A percentile compares a stretch with the other conserved stretches of the same genome.
Conservation (phyloP, 164 flowering plant genomes). For the Vitis riparia region DNA sequence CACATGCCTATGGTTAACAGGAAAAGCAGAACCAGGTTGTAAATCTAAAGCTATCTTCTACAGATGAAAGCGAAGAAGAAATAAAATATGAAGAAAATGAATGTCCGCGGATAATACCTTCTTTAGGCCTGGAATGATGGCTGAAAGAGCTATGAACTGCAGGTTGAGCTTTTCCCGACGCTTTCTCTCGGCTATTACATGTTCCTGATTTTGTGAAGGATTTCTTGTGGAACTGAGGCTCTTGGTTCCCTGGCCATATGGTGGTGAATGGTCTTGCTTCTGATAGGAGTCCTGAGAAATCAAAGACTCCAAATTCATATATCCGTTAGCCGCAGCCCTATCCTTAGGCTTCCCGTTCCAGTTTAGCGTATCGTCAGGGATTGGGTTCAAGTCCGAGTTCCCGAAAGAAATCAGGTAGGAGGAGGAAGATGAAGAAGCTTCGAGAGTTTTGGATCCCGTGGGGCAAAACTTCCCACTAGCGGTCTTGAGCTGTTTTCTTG, state of each 20-base stretch:
- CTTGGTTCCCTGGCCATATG: background rate
- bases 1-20: too few species aligned
- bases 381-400: slow-evolving; percentile 1
- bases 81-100: too few species aligned
- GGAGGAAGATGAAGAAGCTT: slow-evolving; percentile 11
- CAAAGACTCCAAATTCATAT: background rate
- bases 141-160: slow-evolving; percentile 51
- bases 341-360: slow-evolving; percentile 3
- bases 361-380: background rate
- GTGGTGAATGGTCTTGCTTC: background rate
- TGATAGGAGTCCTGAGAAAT: background rate
- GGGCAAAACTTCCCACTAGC: slow-evolving; percentile 14
- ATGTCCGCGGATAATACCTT: slow-evolving; percentile 31
- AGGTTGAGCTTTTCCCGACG: slow-evolving; percentile 60
- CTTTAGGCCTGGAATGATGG: slow-evolving; percentile 51
- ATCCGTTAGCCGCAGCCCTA: background rate
- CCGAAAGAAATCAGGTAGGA: slow-evolving; percentile 18
- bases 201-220: slow-evolving; percentile 40
- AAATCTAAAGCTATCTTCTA: too few species aligned
- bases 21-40: too few species aligned
- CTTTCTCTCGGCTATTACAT: slow-evolving; percentile 54
- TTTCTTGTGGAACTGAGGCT: slow-evolving; percentile 5
- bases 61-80: too few species aligned
- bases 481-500: slow-evolving; percentile 16
- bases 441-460: background rate